These are phyloP conservation scores for Chlamydomonas schloesseri DNA, from an alignment of 139 green algal species.

Conservation along the genomic window DNA sequence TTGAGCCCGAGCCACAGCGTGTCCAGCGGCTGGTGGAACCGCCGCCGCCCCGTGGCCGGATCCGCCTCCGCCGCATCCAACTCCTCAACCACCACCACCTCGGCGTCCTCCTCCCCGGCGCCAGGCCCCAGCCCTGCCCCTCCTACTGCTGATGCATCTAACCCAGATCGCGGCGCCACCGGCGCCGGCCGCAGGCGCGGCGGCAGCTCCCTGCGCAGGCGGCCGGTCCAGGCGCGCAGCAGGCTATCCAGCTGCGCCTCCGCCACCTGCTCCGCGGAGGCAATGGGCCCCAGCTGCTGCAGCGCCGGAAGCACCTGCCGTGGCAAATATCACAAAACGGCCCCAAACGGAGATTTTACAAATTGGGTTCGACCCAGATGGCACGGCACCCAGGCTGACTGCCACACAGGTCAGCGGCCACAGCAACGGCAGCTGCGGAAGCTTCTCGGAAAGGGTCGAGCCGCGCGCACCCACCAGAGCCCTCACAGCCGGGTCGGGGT, in stretches of 20 bases:
- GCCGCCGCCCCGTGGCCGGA: slow-evolving; percentile 2
- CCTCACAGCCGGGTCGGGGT: slow-evolving; percentile 11
- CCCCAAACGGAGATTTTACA: no score
- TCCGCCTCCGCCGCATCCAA: no score
- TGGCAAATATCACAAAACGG: no score
- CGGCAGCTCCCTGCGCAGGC: not conserved
- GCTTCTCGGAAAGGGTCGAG: no score
- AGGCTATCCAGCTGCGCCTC: slow-evolving; percentile 16
- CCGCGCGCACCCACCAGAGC: not conserved
- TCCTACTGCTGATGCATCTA: not conserved
- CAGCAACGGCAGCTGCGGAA: not conserved
- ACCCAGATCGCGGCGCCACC: not conserved
- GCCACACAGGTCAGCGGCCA: no score
- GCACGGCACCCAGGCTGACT: no score
- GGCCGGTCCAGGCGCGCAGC: not conserved
- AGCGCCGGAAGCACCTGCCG: slow-evolving; percentile 1
- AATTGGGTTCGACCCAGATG: no score
- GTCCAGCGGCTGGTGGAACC: not conserved
- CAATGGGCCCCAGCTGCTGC: not conserved
- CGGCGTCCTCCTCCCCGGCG: no score
- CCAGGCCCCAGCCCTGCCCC: no score
- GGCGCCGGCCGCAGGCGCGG: not conserved
- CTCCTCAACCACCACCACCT: no score
- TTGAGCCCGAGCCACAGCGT: slow-evolving; percentile 1
- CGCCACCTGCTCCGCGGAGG: slow-evolving; percentile 2